Percentiles rank a stretch among this genome's conserved stretches.
phyloP scores from a whole-genome alignment of 257 asterid genomes.

The Paraleonurus japonicus region DNA sequence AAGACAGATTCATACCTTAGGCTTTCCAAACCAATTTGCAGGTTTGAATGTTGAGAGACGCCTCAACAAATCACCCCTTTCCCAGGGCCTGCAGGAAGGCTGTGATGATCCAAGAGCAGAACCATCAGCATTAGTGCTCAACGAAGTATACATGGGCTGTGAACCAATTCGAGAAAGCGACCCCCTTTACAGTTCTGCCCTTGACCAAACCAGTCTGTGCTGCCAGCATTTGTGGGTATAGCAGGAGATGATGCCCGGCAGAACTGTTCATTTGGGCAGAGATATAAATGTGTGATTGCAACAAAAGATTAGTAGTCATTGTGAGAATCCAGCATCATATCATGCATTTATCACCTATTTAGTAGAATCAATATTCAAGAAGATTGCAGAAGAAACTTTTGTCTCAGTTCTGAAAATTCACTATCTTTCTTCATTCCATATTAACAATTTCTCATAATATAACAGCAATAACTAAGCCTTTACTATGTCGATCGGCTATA shows the following conservation, averaged over 20 bases:
- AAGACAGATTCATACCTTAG: constrained; percentile 61
- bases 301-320: constrained; percentile 1
- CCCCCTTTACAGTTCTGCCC: constrained; percentile 87
- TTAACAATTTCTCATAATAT: not conserved
- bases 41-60: constrained; percentile 94
- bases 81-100: constrained; percentile 99
- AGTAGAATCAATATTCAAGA: constrained; percentile 10
- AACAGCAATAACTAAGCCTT: not conserved
- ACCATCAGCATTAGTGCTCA: constrained; percentile 92
- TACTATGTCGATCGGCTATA: not conserved
- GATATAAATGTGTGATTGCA: not conserved
- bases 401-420: constrained; percentile 3
- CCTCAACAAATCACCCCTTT: constrained; percentile 93
- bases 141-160: constrained; percentile 67
- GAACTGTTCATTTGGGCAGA: constrained; percentile 51
- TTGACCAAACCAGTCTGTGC: constrained; percentile 74
- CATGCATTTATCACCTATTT: constrained; percentile 3
- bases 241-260: constrained; percentile 97
- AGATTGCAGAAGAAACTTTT: constrained; percentile 15
- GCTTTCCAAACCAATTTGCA: constrained; percentile 90
- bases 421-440: constrained; percentile 13
- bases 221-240: constrained; percentile 80
- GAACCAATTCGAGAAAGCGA: constrained; percentile 80
- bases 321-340: constrained; percentile 16
- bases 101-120: constrained; percentile 89